Evolutionary conservation across 768 basidiomycete genomes (phyloP).

Genomic region (Podaxis sp.): DNA sequence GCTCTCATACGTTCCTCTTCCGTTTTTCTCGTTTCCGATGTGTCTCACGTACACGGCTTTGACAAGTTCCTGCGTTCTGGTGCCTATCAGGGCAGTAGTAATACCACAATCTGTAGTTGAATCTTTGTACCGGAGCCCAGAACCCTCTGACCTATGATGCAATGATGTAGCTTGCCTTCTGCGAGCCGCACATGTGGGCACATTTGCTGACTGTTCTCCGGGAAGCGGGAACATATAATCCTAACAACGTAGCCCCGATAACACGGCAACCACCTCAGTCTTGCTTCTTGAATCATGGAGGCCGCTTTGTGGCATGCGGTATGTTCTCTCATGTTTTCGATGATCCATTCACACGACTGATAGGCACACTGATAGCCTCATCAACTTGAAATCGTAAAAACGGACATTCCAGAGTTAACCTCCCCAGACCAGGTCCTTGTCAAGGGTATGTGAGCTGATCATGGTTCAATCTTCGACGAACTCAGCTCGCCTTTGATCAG

Average conservation of each 20-base stretch:
- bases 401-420: constrained; percentile 47
- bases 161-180: no score
- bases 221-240: background rate
- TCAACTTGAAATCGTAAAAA: constrained; percentile 47
- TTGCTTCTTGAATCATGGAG: background rate
- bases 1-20: no score
- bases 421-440: constrained; percentile 48
- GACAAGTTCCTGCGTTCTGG: no score
- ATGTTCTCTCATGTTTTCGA: background rate
- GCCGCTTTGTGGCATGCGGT: constrained; percentile 8
- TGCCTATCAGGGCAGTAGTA: no score
- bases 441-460: constrained; percentile 36
- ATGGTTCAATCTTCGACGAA: background rate
- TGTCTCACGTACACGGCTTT: no score
- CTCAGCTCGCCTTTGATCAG: constrained; percentile 15
- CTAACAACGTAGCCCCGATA: background rate
- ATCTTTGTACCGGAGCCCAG: no score
- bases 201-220: background rate
- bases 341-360: background rate
- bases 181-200: background rate
- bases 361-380: constrained; percentile 30
- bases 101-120: no score
- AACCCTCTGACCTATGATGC: no score
- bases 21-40: no score
- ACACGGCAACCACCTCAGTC: background rate